phyloP scores from a whole-genome alignment of 257 asterid species.

The Hygrophila difformis region DNA sequence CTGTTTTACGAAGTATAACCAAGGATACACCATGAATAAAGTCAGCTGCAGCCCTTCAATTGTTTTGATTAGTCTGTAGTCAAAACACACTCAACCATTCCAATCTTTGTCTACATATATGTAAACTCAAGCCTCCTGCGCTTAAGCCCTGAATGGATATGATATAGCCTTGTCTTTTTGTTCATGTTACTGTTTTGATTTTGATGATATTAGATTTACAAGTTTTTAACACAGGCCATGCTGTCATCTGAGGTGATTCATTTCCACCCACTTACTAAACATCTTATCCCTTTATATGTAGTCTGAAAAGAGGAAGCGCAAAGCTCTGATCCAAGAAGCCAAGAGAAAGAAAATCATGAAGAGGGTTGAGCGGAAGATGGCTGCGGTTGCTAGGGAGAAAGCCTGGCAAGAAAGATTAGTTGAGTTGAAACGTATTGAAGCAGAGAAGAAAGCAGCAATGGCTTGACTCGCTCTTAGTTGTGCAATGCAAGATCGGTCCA shows the following conservation, averaged over 20 bases:
- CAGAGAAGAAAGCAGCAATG: conserved; percentile 48
- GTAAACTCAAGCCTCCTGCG: neutral
- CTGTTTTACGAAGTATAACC: no score
- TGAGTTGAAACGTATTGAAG: conserved; percentile 74
- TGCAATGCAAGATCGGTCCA: no score
- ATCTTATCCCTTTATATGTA: conserved; percentile 10
- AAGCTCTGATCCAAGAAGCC: conserved; percentile 69
- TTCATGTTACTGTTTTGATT: no score
- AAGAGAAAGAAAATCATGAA: conserved; percentile 52
- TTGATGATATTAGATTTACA: no score
- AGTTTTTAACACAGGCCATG: neutral
- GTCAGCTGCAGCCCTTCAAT: no score
- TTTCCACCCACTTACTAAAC: neutral
- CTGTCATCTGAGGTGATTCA: neutral
- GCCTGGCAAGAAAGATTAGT: conserved; percentile 81
- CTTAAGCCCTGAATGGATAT: no score
- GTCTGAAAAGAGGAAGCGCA: conserved; percentile 82
- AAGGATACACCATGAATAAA: no score
- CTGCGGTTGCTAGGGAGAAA: conserved; percentile 90
- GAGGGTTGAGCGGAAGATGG: conserved; percentile 90
- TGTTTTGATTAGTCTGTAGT: no score
- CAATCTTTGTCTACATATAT: neutral
- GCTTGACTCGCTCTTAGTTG: neutral
- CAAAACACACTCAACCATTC: no score
- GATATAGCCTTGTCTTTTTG: neutral